These are phyloP conservation scores for Aspergillus haitiensis DNA, from an alignment of 495 filamentous ascomycete genomes.

Conservation along the genomic window DNA sequence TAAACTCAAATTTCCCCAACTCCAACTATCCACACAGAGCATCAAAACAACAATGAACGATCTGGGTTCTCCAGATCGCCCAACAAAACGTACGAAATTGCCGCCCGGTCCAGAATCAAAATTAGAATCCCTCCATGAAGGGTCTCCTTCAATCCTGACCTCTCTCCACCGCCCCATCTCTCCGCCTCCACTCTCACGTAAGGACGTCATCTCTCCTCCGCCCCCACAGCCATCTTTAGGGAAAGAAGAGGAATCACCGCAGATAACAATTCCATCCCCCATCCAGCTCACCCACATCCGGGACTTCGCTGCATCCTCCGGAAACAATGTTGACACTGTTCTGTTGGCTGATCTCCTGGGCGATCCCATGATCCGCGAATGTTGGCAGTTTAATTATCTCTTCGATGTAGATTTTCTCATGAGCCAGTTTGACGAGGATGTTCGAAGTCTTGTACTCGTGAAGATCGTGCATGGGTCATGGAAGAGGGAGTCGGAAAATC, in stretches of 20 bases:
- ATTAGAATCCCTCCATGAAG: neutral
- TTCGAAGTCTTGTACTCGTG: conserved; percentile 61
- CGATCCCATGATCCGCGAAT: conserved; percentile 78
- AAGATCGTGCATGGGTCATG: conserved; percentile 87
- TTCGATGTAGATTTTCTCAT: conserved; percentile 79
- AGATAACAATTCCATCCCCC: conserved; percentile 54
- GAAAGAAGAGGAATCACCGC: neutral
- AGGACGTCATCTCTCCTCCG: conserved; percentile 11
- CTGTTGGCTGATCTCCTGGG: conserved; percentile 71
- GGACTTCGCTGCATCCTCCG: conserved; percentile 55
- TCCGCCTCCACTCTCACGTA: conserved; percentile 23
- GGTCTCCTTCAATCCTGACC: conserved; percentile 19
- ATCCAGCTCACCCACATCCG: conserved; percentile 71
- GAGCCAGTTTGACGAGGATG: conserved; percentile 69
- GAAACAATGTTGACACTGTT: conserved; percentile 66
- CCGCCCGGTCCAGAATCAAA: neutral
- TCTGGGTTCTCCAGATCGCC: conserved; percentile 6
- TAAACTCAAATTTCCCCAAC: neutral
- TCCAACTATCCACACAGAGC: neutral
- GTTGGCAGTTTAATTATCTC: conserved; percentile 89
- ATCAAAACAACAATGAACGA: conserved; percentile 20
- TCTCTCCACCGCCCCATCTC: conserved; percentile 41
- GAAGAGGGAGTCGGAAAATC: conserved; percentile 68
- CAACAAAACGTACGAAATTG: conserved; percentile 23
- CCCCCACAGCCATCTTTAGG: conserved; percentile 4